Base-by-base conservation (phyloP, 345 rosid genomes). In the Anacardium occidentale region DNA sequence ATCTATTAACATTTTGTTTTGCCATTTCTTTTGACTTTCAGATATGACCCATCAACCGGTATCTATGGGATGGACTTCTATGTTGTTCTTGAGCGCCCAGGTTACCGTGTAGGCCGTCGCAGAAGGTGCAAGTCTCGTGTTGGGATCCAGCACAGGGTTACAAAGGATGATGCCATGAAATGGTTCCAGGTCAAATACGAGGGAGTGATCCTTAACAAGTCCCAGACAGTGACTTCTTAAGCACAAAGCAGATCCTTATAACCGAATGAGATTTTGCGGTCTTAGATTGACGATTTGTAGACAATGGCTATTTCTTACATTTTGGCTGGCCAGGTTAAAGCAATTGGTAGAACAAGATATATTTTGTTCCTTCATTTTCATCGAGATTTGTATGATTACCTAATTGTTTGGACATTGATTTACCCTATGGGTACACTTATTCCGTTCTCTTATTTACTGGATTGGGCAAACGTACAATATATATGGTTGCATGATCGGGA, bases 141-240 rank as follows among this genome's bases (percentile, higher is more conserved):
- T 58, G 91, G 91, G 29, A 87, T 85, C 71, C 86, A 87, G 15
- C 91, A 87, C 44, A 82, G 87, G 66, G 87, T 87, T n/a, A 87
- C 89, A 5, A 85, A 87, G 71, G 89, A 87, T 1, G 87, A 85
- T 22, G 83, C 91, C 0, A 85, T 87, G 91, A 87, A 85, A 52
- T 85, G 91, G 86, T 85, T 87, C 73, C 86, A 82, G 48, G 86
- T 85, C 67, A 88, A 85, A 79, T 85, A 87, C 42, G 89, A 85
- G 77, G 88, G 88, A 24, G 86, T 87, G 58, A 85, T 88, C 75
- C 86, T 88, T 52, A 84, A 85, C 75, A 81, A 78, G 77, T 75
- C 87, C 62, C 85, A 83, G 69, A 73, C 71, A 26, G 74, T 77
- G 13, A 24, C 50, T 57, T 60, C 44, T 32, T 71, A 51, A 62